Evolutionary conservation across 179 eudicot species (phyloP), one percentile per base, ranked within the genome.

Genomic region (Beta macrorhiza): DNA sequence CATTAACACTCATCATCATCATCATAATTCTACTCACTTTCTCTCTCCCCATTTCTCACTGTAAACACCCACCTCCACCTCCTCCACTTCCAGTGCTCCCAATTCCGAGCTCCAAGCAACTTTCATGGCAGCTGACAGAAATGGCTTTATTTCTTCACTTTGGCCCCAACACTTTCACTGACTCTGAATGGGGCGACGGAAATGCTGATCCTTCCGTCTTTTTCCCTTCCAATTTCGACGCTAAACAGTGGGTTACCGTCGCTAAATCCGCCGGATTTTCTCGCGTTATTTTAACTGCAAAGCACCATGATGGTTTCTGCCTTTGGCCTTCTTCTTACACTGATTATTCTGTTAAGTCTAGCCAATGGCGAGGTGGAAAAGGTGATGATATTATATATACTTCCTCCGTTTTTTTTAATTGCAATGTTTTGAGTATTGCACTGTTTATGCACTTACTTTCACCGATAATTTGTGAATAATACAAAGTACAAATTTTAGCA

Each of bases 231-330:
- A 32, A 82, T 4, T 79, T 93, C 3, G 79, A 86, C 69, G 84
- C 97, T 47, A 45, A 82, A 0, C 98, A 93, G 67, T 93, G 98
- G 98, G 90, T 87, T 51, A 15, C 25, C 4, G 87, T 86, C 20
- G 98, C 95, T 12, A 88, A 87, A 37, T 82, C 89, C 2, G 25
- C 87, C 16, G 97, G 95, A 1, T 91, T 92, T 57, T 58, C 83
- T 0, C 87, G 92, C 53, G 87, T 93, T 0, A 88, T 92, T 19
- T 71, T 93, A 0, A 92, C 97, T 0, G 90, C 92, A 4, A 93
- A 93, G 74, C 98, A 93, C 75, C 98, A 93, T 68, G 98, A 93
- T 70, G 98, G 98, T 42, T 93, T 93, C 77, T 93, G 97, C 67
- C 80, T 93, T 2, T 93, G 98, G 98, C 97, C 97, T 0, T 87